Conservation (phyloP, 2,329 filamentous ascomycete species). For the Lachnellula suecica region DNA sequence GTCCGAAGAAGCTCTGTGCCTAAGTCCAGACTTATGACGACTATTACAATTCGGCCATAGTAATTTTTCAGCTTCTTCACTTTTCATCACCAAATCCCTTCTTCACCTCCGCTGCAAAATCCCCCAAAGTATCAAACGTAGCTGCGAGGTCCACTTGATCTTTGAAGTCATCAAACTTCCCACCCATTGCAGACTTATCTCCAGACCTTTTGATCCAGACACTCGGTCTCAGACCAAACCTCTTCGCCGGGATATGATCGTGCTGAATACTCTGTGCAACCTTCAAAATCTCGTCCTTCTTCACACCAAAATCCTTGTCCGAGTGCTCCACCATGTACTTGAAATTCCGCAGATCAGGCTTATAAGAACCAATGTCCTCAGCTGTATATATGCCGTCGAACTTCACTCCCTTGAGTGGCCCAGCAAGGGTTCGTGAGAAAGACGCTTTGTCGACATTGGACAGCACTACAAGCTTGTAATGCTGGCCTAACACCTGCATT, state of each 20-base stretch:
- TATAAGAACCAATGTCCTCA: conserved; percentile 70
- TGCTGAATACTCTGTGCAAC: conserved; percentile 70
- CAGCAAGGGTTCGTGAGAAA: conserved; percentile 44
- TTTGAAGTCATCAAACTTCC: conserved; percentile 1
- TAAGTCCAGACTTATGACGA: too few relatives aligned
- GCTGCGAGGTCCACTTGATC: conserved; percentile 6
- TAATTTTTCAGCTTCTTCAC: background rate
- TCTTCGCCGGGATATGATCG: conserved; percentile 63
- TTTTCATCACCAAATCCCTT: background rate
- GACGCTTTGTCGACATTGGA: conserved; percentile 56
- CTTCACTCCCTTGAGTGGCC: conserved; percentile 46
- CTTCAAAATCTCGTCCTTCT: conserved; percentile 57
- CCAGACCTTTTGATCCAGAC: conserved; percentile 9
- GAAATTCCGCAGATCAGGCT: conserved; percentile 66
- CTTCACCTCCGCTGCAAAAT: conserved; percentile 8
- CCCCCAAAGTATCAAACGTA: conserved; percentile 2
- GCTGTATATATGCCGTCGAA: conserved; percentile 68
- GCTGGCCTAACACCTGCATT: conserved; percentile 40
- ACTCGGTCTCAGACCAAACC: conserved; percentile 2
- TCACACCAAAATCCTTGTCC: conserved; percentile 52
- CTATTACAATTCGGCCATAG: too few relatives aligned
- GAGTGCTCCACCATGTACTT: conserved; percentile 59
- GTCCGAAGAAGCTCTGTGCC: too few relatives aligned
- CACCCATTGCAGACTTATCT: conserved; percentile 9
- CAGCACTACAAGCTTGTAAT: conserved; percentile 52